Base-by-base conservation (phyloP, 805 yeast species). In the Pichia gijzeniarum region DNA sequence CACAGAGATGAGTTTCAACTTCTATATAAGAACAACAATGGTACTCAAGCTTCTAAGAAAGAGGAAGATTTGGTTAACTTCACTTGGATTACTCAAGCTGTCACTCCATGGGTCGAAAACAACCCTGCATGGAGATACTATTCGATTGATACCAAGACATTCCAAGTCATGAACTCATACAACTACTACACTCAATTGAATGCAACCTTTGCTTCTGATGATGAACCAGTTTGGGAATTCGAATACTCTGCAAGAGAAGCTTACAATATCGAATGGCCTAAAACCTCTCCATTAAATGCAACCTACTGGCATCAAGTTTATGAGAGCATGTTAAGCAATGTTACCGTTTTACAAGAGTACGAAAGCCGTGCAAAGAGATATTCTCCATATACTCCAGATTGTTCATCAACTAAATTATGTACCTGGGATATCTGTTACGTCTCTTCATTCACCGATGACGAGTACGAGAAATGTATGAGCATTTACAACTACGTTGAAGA, bases 121-220 rank as follows among this genome's bases (percentile, higher is more conserved):
- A 82, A 82, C 59, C 90, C 90, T 6, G 73, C 80, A 18, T 82
- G 86, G 84, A 73, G 85, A 59, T 81, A 80, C 63, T 83, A 82
- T 55, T 79, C 77, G 52, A 80, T 82, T 44, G 87, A 82, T 58
- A 63, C 73, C 19, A 62, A 72, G 51, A 73, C 85, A 5, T 80
- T 79, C 64, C 74, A 74, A 51, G 67, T 82, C 48, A 69, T 79
- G 71, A 78, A 82, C 56, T 68, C 80, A 2, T 71, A 61, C 63
- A 80, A 79, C 54, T 79, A 71, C 63, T 80, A 72, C 60, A 70
- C 82, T n/a, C 69, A 69, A 48, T 70, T 83, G 52, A 79, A 80
- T 56, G 76, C 72, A 38, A 78, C 84, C 13, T 77, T 73, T 57
- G 72, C 71, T 45, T 71, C 74, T 18, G 78, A 79, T 13, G 67